Conservation (phyloP, 2,329 filamentous ascomycete species). For the Exophiala aquamarina region DNA sequence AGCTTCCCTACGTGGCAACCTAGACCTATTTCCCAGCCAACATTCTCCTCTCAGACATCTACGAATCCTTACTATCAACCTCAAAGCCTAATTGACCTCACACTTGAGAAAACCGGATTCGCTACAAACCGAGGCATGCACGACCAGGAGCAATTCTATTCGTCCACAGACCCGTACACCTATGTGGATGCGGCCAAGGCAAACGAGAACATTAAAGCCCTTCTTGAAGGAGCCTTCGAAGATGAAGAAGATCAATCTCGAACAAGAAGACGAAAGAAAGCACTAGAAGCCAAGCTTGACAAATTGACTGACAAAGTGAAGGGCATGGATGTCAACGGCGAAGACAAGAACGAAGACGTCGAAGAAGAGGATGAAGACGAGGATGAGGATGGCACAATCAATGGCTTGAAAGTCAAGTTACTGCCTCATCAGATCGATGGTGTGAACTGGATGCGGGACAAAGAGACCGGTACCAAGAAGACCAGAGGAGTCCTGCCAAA, state of each 20-base stretch:
- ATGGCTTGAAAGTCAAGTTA: slow-evolving; percentile 82
- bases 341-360: slow-evolving; percentile 29
- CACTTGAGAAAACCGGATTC: slow-evolving; percentile 44
- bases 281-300: slow-evolving; percentile 38
- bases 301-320: slow-evolving; percentile 45
- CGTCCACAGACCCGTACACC: slow-evolving; percentile 54
- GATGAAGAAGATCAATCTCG: slow-evolving; percentile 47
- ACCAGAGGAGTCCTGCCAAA: slow-evolving; percentile 76
- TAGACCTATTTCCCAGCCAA: slow-evolving; percentile 50
- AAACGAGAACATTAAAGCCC: slow-evolving; percentile 53
- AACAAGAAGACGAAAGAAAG: slow-evolving; percentile 40
- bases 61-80: slow-evolving; percentile 38
- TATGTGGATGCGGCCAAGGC: slow-evolving; percentile 51
- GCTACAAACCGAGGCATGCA: slow-evolving; percentile 42
- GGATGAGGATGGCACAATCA: slow-evolving; percentile 64
- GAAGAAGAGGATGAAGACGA: slow-evolving; percentile 47
- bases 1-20: slow-evolving; percentile 45
- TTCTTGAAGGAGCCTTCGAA: slow-evolving; percentile 52
- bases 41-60: slow-evolving; percentile 51
- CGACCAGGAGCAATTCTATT: slow-evolving; percentile 51
- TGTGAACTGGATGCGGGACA: slow-evolving; percentile 90
- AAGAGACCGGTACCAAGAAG: slow-evolving; percentile 83
- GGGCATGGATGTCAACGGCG: slow-evolving; percentile 40
- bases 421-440: slow-evolving; percentile 93
- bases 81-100: slow-evolving; percentile 53